Conservation (phyloP, 2,329 filamentous ascomycete species). For the Verticillium isaacii region DNA sequence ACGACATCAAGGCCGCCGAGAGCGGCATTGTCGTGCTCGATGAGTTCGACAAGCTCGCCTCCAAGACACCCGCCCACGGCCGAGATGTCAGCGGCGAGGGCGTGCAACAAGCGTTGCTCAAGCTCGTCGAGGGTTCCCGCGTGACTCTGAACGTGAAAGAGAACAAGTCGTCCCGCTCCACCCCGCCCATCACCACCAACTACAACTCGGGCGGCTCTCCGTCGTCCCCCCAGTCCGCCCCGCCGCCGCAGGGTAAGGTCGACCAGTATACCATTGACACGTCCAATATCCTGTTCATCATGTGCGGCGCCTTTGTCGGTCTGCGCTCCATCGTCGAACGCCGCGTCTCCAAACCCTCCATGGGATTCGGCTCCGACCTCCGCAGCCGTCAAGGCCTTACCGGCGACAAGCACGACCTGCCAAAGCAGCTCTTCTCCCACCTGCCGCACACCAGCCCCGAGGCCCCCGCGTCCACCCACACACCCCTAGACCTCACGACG, state of each 20-base stretch:
- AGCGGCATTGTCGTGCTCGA: slow-evolving; percentile 93
- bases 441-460: slow-evolving; percentile 47
- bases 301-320: slow-evolving; percentile 91
- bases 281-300: slow-evolving; percentile 95
- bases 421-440: slow-evolving; percentile 54
- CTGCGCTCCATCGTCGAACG: slow-evolving; percentile 83
- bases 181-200: slow-evolving; percentile 47
- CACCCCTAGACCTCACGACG: slow-evolving; percentile 66
- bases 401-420: slow-evolving; percentile 53
- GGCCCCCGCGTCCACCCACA: slow-evolving; percentile 35
- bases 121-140: slow-evolving; percentile 94
- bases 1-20: slow-evolving; percentile 79
- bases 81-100: slow-evolving; percentile 95
- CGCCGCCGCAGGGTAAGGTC: slow-evolving; percentile 45
- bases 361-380: slow-evolving; percentile 87
- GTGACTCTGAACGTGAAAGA: slow-evolving; percentile 87
- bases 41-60: slow-evolving; percentile 96
- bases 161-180: slow-evolving; percentile 54
- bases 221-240: slow-evolving; percentile 39
- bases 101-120: slow-evolving; percentile 90
- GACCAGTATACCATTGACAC: slow-evolving; percentile 77
- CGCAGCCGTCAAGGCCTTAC: slow-evolving; percentile 49
- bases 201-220: slow-evolving; percentile 40
- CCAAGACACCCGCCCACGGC: slow-evolving; percentile 79
- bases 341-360: slow-evolving; percentile 77